Evolutionary conservation across 495 filamentous ascomycete species (phyloP).

Genomic region (Hypoxylon perforatum): DNA sequence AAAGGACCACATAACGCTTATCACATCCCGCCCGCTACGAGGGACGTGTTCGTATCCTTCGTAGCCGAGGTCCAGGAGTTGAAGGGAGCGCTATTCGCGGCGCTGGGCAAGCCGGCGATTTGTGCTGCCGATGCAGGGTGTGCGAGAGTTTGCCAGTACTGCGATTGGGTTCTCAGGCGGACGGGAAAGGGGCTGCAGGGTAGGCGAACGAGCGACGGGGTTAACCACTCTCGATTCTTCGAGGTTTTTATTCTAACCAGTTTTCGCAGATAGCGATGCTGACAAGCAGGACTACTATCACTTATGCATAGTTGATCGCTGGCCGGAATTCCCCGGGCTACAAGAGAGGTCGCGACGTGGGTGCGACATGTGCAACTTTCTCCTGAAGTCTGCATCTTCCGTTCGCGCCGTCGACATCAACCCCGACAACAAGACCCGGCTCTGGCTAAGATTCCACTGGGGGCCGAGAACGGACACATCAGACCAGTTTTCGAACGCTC

Average conservation of each 20-base stretch:
- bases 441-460: not conserved
- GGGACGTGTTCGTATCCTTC: not conserved
- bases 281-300: not conserved
- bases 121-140: not conserved
- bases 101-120: not conserved
- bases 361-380: not conserved
- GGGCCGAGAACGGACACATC: not conserved
- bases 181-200: not conserved
- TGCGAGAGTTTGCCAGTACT: not conserved
- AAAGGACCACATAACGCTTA: not conserved
- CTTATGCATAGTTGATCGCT: not conserved
- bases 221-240: not conserved
- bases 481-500: not conserved
- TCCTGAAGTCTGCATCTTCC: not conserved
- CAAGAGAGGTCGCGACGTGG: constrained; percentile 1
- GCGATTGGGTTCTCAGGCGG: not conserved
- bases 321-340: not conserved
- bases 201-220: not conserved
- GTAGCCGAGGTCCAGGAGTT: not conserved
- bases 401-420: not conserved
- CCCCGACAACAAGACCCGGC: not conserved
- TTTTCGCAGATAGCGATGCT: not conserved
- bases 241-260: not conserved
- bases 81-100: not conserved
- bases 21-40: not conserved